Base-by-base conservation (phyloP, 306 rosid species). In the Gynostemma pentaphyllum region DNA sequence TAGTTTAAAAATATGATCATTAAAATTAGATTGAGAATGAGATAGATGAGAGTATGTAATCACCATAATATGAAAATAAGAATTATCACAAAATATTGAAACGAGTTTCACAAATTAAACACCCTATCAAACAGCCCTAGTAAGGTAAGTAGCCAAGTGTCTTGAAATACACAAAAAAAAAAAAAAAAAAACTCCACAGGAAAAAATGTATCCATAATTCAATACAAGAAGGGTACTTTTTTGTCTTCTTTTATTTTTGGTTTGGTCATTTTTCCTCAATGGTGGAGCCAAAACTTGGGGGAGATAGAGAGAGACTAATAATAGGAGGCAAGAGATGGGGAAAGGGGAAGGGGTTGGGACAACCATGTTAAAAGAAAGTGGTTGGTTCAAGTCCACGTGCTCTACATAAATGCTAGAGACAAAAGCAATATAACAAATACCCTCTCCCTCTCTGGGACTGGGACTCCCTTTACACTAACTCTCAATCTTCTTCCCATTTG, bases 171-270 rank as follows among this genome's bases (percentile, higher is more conserved):
- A n/a, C n/a, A n/a, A n/a, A n/a, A n/a, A n/a, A n/a, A n/a, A n/a
- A n/a, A n/a, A n/a, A n/a, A n/a, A n/a, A n/a, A n/a, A n/a, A n/a
- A n/a, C n/a, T n/a, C n/a, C n/a, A n/a, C n/a, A 6, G 18, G 27
- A 1, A 66, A 32, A 70, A 47, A 64, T 52, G 54, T 60, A 45
- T 18, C 42, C 7, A 60, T 40, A 67, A 45, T 10, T 34, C 18
- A 30, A 10, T 39, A 71, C n/a, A 24, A 68, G 12, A 62, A 71
- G 67, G 68, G 76, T 67, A 68, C 57, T 72, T 40, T 28, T 21
- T 55, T 59, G 65, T 12, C n/a, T n/a, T n/a, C n/a, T n/a, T n/a
- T n/a, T n/a, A n/a, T n/a, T n/a, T n/a, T n/a, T n/a, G n/a, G n/a
- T n/a, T n/a, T n/a, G n/a, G n/a, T n/a, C n/a, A n/a, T n/a, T n/a